Conservation (phyloP, 441 rosid species). For the Gossypium lobatum region DNA sequence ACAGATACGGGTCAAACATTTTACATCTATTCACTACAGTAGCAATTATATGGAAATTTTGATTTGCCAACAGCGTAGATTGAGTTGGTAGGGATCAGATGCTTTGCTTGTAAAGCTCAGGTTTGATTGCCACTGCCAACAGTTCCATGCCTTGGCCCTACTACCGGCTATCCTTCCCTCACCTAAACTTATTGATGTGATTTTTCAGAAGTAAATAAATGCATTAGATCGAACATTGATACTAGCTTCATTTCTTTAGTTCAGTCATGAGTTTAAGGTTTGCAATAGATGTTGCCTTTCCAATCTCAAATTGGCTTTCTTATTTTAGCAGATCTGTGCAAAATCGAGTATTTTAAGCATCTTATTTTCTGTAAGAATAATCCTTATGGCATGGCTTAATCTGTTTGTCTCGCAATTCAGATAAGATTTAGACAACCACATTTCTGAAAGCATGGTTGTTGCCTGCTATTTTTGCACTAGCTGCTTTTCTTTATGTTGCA, state of each 20-base stretch:
- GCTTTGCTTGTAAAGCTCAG: not conserved
- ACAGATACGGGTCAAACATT: slow-evolving; percentile 75
- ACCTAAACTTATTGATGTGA: not conserved
- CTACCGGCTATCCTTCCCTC: not conserved
- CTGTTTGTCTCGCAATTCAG: not conserved
- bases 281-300: not conserved
- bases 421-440: not conserved
- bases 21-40: not conserved
- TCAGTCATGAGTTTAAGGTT: not conserved
- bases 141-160: not conserved
- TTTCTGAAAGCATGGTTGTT: slow-evolving; percentile 2
- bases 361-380: not conserved
- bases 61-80: not conserved
- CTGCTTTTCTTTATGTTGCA: not conserved
- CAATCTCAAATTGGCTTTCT: not conserved
- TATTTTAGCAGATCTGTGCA: not conserved
- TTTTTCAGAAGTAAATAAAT: not conserved
- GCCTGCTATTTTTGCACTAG: not conserved
- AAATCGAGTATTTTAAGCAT: not conserved
- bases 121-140: not conserved
- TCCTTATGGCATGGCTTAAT: not conserved
- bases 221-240: not conserved
- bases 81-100: not conserved
- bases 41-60: not conserved
- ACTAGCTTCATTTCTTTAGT: not conserved